Evolutionary conservation across 805 yeast species (phyloP).

Genomic region (Candida gorgasii): DNA sequence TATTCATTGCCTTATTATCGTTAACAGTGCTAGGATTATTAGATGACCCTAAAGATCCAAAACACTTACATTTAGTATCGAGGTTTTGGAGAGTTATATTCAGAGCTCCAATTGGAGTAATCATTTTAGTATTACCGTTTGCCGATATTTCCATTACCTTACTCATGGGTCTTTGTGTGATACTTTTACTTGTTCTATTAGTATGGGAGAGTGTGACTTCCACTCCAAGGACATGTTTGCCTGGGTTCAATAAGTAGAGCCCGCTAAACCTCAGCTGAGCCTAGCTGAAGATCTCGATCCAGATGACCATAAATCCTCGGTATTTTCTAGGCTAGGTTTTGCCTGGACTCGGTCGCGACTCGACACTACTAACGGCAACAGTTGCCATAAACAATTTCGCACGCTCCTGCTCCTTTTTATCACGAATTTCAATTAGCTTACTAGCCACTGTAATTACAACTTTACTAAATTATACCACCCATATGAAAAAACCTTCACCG

Average conservation of each 20-base stretch:
- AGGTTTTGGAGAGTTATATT: constrained; percentile 39
- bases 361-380: too few species aligned
- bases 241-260: neutral
- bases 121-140: constrained; percentile 45
- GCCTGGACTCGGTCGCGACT: too few species aligned
- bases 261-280: neutral
- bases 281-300: too few species aligned
- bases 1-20: constrained; percentile 44
- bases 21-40: constrained; percentile 42
- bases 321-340: too few species aligned
- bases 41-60: constrained; percentile 47
- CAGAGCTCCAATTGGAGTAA: constrained; percentile 42
- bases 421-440: constrained; percentile 1
- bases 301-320: too few species aligned
- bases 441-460: neutral
- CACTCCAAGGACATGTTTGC: constrained; percentile 20
- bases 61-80: constrained; percentile 28
- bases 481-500: constrained; percentile 23
- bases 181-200: constrained; percentile 32
- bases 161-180: constrained; percentile 45
- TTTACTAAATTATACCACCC: constrained; percentile 1
- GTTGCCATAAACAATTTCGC: neutral
- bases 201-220: constrained; percentile 38
- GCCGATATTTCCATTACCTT: constrained; percentile 39
- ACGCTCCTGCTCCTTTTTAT: neutral